Evolutionary conservation across 1,139 yeast genomes (phyloP).

Genomic region (Saccharomycopsis crataegensis): DNA sequence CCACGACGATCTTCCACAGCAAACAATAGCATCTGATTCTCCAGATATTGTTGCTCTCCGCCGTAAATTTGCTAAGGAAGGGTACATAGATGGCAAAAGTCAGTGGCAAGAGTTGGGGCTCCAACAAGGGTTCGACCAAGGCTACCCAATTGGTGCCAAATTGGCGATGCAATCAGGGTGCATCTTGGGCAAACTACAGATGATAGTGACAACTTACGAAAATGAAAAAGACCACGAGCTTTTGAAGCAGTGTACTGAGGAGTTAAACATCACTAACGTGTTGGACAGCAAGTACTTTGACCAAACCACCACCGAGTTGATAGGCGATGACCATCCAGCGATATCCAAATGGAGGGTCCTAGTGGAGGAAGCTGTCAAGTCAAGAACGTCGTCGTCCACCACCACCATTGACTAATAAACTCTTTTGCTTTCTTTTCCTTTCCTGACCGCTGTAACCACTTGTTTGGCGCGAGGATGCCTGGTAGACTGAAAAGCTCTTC

Average conservation of each 20-base stretch:
- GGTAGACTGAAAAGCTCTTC: too few relatives aligned
- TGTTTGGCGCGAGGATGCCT: too few relatives aligned
- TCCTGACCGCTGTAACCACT: too few relatives aligned
- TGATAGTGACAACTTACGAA: conserved; percentile 20
- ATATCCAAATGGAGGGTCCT: conserved; percentile 32
- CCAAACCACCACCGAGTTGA: conserved; percentile 35
- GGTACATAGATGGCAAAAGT: conserved; percentile 77
- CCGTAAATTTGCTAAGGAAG: conserved; percentile 71
- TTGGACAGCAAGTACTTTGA: conserved; percentile 45
- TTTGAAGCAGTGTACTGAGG: conserved; percentile 35
- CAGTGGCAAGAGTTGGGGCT: conserved; percentile 61
- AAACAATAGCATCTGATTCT: conserved; percentile 16
- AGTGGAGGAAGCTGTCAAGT: conserved; percentile 1
- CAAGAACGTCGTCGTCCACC: too few relatives aligned
- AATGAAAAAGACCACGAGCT: conserved; percentile 21
- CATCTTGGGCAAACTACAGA: conserved; percentile 44
- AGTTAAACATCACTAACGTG: conserved; percentile 45
- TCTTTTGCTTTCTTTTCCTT: too few relatives aligned
- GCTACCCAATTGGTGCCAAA: conserved; percentile 67
- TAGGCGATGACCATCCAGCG: conserved; percentile 32
- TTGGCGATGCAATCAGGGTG: conserved; percentile 63
- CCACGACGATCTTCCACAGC: conserved; percentile 28
- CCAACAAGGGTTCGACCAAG: conserved; percentile 76
- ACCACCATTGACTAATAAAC: too few relatives aligned
- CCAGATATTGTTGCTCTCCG: conserved; percentile 30